These are phyloP conservation scores for Trypanosoma mega DNA, from an alignment of 208 protist species.

Conservation along the genomic window DNA sequence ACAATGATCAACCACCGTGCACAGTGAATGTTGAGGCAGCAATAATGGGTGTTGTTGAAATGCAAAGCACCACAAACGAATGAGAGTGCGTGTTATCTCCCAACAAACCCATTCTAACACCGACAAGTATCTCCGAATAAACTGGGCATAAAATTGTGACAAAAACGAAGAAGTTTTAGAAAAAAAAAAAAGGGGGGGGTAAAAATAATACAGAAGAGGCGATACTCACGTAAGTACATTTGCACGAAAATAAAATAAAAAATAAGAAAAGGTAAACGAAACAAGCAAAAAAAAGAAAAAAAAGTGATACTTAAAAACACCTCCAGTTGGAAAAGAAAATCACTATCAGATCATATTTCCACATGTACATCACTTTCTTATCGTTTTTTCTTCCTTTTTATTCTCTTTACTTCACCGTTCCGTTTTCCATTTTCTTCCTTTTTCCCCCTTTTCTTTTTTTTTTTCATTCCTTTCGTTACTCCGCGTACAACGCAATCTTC, in stretches of 20 bases:
- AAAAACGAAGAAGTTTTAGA: no score
- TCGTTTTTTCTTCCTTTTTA: conserved; percentile 4
- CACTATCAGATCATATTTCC: neutral
- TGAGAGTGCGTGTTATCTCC: no score
- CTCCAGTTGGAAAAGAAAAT: conserved; percentile 1
- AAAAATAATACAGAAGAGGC: neutral
- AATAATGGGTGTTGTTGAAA: no score
- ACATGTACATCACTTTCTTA: no score
- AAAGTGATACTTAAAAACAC: conserved; percentile 16
- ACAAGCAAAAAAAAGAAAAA: conserved; percentile 7
- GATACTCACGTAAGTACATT: neutral
- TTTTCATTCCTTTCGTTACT: no score
- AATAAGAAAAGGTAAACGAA: conserved; percentile 2
- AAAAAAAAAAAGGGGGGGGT: conserved; percentile 7
- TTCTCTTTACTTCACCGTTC: neutral
- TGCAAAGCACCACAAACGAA: no score
- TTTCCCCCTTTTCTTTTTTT: neutral
- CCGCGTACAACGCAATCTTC: no score
- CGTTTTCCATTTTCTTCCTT: neutral
- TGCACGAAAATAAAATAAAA: neutral
- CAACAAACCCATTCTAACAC: no score
- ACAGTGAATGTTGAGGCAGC: no score
- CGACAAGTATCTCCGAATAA: no score
- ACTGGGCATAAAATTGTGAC: no score
- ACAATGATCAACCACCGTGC: no score